Conservation (phyloP, 305 asterid species). For the Fraxinus latifolia region DNA sequence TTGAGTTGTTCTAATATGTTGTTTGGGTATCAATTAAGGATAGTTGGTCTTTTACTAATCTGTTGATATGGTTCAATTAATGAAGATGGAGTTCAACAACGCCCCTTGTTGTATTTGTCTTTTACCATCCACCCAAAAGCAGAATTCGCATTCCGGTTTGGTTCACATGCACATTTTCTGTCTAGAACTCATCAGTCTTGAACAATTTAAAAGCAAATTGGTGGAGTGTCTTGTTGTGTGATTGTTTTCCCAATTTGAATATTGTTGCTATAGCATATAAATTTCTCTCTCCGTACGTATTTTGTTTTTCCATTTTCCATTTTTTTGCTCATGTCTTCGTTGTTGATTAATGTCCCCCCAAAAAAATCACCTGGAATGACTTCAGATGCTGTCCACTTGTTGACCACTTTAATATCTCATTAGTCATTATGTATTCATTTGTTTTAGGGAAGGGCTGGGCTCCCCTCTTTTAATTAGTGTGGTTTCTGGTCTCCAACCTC, state of each 20-base stretch:
- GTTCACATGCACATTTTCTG: background rate
- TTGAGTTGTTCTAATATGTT: background rate
- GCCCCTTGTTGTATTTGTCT: background rate
- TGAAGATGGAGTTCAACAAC: background rate
- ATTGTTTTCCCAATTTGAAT: background rate
- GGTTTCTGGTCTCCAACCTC: background rate
- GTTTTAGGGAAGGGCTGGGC: background rate
- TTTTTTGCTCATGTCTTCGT: background rate
- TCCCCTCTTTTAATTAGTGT: background rate
- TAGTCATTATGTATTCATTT: background rate
- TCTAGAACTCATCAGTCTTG: background rate
- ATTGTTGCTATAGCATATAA: background rate
- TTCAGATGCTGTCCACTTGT: background rate
- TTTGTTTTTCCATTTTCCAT: background rate
- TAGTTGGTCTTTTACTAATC: background rate
- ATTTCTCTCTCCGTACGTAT: background rate
- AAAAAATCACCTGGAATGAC: background rate
- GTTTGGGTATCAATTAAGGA: background rate
- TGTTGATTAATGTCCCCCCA: background rate
- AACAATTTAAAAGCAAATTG: background rate
- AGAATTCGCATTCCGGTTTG: background rate
- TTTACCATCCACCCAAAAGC: background rate
- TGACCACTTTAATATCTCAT: background rate
- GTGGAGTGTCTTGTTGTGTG: background rate
- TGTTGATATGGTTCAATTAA: background rate